Evolutionary conservation across 1,284 basidiomycete species (phyloP).

Genomic region (Schizophyllum amplum): DNA sequence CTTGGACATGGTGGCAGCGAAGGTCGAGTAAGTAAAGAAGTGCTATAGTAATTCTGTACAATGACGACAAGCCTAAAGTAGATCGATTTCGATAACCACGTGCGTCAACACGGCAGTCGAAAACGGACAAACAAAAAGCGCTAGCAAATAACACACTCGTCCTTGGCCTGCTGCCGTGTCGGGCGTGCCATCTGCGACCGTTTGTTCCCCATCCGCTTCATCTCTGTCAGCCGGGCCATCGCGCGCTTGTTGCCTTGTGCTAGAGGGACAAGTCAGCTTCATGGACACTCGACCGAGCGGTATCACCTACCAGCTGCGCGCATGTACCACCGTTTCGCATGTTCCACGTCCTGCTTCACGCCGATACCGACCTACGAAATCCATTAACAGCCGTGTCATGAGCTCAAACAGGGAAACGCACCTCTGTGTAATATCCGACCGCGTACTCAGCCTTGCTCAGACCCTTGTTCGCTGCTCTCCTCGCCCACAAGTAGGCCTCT

Average conservation of each 20-base stretch:
- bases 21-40: not conserved
- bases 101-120: not conserved
- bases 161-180: slow-evolving; percentile 85
- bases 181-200: slow-evolving; percentile 65
- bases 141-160: slow-evolving; percentile 83
- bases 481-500: slow-evolving; percentile 95
- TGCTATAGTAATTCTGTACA: not conserved
- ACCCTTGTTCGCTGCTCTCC: slow-evolving; percentile 89
- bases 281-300: slow-evolving; percentile 5
- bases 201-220: slow-evolving; percentile 72
- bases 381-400: not conserved
- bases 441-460: slow-evolving; percentile 93
- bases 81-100: not conserved
- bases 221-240: slow-evolving; percentile 91
- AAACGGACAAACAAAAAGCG: not conserved
- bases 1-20: slow-evolving; percentile 3
- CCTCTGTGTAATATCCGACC: slow-evolving; percentile 95
- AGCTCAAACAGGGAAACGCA: not conserved
- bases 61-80: not conserved
- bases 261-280: slow-evolving; percentile 23
- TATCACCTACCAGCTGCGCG: slow-evolving; percentile 80
- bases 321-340: slow-evolving; percentile 99
- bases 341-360: slow-evolving; percentile 90
- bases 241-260: slow-evolving; percentile 93
- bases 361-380: slow-evolving; percentile 71